phyloP scores from a whole-genome alignment of 176 grass and related monocot species.

The Tillandsia fasciculata region DNA sequence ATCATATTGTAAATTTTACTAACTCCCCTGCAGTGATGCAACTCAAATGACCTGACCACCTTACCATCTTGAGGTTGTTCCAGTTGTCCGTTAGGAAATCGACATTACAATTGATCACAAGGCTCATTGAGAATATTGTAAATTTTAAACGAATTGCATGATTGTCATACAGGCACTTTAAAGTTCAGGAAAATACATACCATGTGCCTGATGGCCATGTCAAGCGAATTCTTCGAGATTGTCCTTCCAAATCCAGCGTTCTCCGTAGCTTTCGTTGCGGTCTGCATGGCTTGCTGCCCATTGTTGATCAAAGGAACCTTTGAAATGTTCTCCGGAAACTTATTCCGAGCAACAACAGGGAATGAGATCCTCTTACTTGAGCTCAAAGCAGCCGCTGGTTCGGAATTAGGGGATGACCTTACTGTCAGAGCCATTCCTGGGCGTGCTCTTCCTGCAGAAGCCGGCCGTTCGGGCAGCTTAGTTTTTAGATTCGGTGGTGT shows the following conservation, averaged over 20 bases:
- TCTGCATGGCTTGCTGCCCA: constrained; percentile 39
- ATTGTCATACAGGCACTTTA: no score
- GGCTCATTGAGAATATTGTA: no score
- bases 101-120: no score
- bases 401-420: constrained; percentile 36
- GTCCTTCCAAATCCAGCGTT: constrained; percentile 77
- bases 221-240: constrained; percentile 94
- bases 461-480: constrained; percentile 67
- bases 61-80: no score
- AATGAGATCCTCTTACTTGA: constrained; percentile 53
- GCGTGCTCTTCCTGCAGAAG: constrained; percentile 57
- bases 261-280: constrained; percentile 36
- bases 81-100: no score
- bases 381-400: constrained; percentile 32
- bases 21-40: no score
- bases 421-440: constrained; percentile 40
- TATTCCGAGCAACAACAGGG: constrained; percentile 63
- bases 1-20: neutral
- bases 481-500: constrained; percentile 72
- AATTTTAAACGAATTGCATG: no score
- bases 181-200: constrained; percentile 29
- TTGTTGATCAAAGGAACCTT: constrained; percentile 41
- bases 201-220: constrained; percentile 98
- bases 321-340: constrained; percentile 55
- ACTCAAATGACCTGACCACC: no score